Evolutionary conservation across 345 rosid species (phyloP).

Genomic region (Excoecaria agallocha): DNA sequence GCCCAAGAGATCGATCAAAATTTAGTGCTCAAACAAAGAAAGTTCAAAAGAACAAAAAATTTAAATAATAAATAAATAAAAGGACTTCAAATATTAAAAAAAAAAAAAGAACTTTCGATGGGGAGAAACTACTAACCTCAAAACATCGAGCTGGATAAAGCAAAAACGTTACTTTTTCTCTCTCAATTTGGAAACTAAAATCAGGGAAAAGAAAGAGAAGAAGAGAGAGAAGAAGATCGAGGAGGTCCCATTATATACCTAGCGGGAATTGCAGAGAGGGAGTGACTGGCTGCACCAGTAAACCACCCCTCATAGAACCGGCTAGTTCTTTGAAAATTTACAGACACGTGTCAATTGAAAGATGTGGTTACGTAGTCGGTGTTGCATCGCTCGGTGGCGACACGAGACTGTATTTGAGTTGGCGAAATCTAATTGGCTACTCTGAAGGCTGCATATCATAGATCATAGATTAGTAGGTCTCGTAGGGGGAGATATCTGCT

Average conservation of each 20-base stretch:
- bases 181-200: conserved; percentile 23
- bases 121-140: conserved; percentile 38
- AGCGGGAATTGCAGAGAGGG: conserved; percentile 47
- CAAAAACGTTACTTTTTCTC: conserved; percentile 30
- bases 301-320: conserved; percentile 14
- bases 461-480: conserved; percentile 15
- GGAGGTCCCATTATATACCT: conserved; percentile 37
- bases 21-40: background rate
- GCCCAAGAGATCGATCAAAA: conserved; percentile 31
- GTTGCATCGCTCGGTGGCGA: conserved; percentile 35
- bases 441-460: conserved; percentile 5
- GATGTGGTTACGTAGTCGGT: conserved; percentile 22
- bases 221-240: conserved; percentile 7
- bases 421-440: conserved; percentile 19
- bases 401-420: conserved; percentile 17
- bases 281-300: conserved; percentile 42
- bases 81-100: background rate
- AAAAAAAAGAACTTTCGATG: background rate
- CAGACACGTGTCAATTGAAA: conserved; percentile 30
- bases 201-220: background rate
- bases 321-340: background rate
- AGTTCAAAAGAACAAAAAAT: background rate
- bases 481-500: background rate
- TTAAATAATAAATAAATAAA: background rate
- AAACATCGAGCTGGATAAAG: conserved; percentile 34